Evolutionary conservation across 2,329 filamentous ascomycete species (phyloP), one percentile per base, ranked within the genome.

Genomic region (Bretziella fagacearum): DNA sequence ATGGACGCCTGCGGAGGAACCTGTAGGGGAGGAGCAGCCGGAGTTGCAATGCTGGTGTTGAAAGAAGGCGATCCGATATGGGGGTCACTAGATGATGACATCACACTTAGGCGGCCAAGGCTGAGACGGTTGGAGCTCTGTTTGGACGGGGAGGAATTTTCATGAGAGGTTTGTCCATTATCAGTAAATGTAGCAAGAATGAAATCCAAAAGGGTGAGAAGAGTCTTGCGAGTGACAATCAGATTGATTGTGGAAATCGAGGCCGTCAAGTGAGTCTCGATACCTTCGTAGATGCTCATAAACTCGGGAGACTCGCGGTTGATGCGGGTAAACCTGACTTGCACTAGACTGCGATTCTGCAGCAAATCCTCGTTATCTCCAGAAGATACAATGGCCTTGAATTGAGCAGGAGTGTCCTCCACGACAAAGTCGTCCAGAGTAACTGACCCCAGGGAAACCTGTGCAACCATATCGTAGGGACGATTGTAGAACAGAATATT

Each of bases 301-400:
- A 96, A 94, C 58, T 98, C 89, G 0, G 93, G 93, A 2, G 91
- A 96, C 44, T 85, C 77, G 26, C 76, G 80, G 56, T 91, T 95
- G 50, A 96, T 85, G 58, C 82, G 85, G 51, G 85, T 72, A 56
- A 94, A 93, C 57, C 89, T 94, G 55, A 98, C 73, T 44, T 80
- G 77, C 54, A 98, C 84, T 10, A 98, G 72, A 55, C 93, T 85
- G 51, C 83, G 75, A 51, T 84, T 78, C 50, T 82, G 75, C 39
- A 79, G 73, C 22, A 81, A 77, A 57, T 93, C 89, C 36, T 79
- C 74, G 5, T 65, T 62, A 42, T 80, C 77, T 0, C 74, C 75
- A 1, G 91, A 95, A 0, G 87, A 93, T n/a, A 99, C 77, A 44
- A 99, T 93, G 22, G 89, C 89, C 63, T 91, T 94, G 68, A 99